Conservation (phyloP, 2,329 filamentous ascomycete species). For the Penicillium sp. region DNA sequence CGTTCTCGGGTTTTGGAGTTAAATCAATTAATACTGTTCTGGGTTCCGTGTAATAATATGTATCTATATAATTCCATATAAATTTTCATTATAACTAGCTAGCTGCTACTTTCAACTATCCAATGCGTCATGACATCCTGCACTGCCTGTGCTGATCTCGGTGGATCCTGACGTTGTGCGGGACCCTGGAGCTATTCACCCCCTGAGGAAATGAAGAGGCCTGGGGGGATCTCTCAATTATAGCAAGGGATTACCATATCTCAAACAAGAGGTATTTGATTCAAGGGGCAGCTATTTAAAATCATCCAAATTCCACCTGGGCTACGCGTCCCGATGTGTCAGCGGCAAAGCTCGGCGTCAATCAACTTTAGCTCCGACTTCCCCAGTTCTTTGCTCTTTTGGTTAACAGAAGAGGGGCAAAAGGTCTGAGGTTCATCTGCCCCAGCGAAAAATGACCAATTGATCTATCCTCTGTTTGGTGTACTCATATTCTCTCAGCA, state of each 20-base stretch:
- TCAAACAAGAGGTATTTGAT: background rate
- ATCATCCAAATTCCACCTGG: slow-evolving; percentile 1
- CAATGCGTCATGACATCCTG: background rate
- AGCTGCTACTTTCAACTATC: no score
- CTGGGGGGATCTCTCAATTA: background rate
- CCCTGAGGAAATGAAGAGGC: background rate
- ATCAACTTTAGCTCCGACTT: slow-evolving; percentile 13
- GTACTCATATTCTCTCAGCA: slow-evolving; percentile 13
- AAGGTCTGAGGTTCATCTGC: background rate
- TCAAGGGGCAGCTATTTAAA: slow-evolving; percentile 7
- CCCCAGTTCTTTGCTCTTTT: slow-evolving; percentile 3
- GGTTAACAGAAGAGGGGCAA: slow-evolving; percentile 3
- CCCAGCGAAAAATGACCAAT: slow-evolving; percentile 13
- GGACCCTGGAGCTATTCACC: background rate
- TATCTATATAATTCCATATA: background rate
- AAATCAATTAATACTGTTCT: background rate
- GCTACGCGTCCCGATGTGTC: slow-evolving; percentile 22
- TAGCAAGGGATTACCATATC: background rate
- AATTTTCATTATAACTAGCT: background rate
- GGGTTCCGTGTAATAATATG: background rate
- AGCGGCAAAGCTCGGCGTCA: slow-evolving; percentile 15
- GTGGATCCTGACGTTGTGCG: slow-evolving; percentile 3
- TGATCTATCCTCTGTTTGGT: slow-evolving; percentile 13
- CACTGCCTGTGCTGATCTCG: background rate
- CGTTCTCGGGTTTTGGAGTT: background rate